phyloP scores from a whole-genome alignment of 768 basidiomycete species.

The Rhodotorula babjevae region DNA sequence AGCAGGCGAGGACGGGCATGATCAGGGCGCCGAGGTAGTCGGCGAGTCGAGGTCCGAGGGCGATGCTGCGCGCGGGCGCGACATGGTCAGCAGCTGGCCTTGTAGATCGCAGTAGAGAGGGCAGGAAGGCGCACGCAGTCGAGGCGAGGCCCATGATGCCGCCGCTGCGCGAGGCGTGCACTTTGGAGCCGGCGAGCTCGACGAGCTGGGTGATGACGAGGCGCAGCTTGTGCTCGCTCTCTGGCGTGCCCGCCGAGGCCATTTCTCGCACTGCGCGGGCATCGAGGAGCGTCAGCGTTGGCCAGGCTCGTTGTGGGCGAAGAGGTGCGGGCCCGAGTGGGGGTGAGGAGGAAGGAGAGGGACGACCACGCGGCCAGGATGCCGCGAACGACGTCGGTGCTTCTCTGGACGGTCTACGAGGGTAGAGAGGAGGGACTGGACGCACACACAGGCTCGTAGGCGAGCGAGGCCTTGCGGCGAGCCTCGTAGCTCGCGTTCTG shows the following conservation, averaged over 20 bases:
- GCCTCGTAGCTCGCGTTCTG: slow-evolving; percentile 7
- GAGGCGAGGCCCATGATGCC: slow-evolving; percentile 24
- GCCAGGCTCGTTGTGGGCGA: background rate
- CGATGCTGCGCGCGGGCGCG: slow-evolving; percentile 54
- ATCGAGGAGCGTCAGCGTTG: no score
- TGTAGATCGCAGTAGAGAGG: background rate
- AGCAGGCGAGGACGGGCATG: slow-evolving; percentile 79
- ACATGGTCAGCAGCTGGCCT: background rate
- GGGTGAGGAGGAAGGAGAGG: background rate
- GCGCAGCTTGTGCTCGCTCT: slow-evolving; percentile 13
- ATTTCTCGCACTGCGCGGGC: slow-evolving; percentile 19
- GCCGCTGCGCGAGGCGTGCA: slow-evolving; percentile 10
- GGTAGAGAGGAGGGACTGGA: background rate
- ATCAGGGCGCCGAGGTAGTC: slow-evolving; percentile 93
- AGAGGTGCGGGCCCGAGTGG: background rate
- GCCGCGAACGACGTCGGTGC: no score
- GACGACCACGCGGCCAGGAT: no score
- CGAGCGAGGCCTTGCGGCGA: slow-evolving; percentile 13
- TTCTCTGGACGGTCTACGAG: background rate
- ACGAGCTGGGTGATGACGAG: slow-evolving; percentile 21
- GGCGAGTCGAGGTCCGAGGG: slow-evolving; percentile 76
- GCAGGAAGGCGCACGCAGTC: slow-evolving; percentile 1
- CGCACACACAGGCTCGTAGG: slow-evolving; percentile 16
- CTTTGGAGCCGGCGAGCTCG: slow-evolving; percentile 13
- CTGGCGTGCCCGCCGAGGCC: background rate